Evolutionary conservation across 305 asterid genomes (phyloP), one percentile per base, ranked within the genome.

Genomic region (Fraxinus platypoda): DNA sequence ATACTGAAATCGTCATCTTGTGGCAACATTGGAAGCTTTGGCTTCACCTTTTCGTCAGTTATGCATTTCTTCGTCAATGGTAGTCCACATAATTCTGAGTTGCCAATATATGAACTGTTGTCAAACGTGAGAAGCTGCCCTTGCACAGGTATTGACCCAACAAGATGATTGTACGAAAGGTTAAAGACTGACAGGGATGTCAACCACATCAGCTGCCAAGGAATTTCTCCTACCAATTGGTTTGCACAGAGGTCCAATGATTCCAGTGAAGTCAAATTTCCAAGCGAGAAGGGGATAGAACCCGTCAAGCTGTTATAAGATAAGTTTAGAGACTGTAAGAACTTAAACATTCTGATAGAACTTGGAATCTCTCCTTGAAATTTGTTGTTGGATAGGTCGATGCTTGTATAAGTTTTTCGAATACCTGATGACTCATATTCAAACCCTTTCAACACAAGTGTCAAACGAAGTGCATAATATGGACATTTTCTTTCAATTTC

Each of bases 141-240:
- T 26, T 84, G 64, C 0, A n/a, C 81, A 8, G 89, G 87, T 38
- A 87, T 85, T 0, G 0, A 52, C 1, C 87, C 90, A 0, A 33
- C 23, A 0, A 86, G 82, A 33, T 43, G 82, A 80, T 85, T 87
- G 13, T 77, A 11, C 0, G 88, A 87, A 46, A 88, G 81, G 81
- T 87, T 85, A n/a, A 88, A 13, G 7, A 6, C 23, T 0, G 41
- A 41, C n/a, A 88, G 81, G 80, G 34, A 85, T 26, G 76, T 81
- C 4, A 84, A n/a, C 4, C 62, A 30, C 21, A 74, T 26, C 57
- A 89, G 13, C 30, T 79, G 38, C 30, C 6, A 0, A 46, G 57
- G 30, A 46, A 46, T 46, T 5, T 46, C 57, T 13, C 57, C 57
- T 15, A 3, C 7, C 57, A 46, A 4, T 46, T 46, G 57, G 57